These are phyloP conservation scores for Candida khao-thaluensis DNA, from an alignment of 805 yeast species.

Conservation along the genomic window DNA sequence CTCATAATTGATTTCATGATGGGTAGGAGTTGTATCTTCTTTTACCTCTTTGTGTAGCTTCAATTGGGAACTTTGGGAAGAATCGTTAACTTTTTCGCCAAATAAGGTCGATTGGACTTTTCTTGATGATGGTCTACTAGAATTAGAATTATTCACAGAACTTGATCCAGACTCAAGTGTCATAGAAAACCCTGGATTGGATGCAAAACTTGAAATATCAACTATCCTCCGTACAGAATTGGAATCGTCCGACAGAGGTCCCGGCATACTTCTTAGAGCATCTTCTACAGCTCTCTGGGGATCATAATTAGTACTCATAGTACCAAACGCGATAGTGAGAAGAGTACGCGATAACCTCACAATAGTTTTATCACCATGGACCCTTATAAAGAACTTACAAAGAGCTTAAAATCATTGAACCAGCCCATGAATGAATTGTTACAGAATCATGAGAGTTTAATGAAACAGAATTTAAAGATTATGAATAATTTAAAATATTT, in stretches of 20 bases:
- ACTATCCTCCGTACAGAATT: too few relatives aligned
- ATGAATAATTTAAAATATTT: slow-evolving; percentile 27
- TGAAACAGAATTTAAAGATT: slow-evolving; percentile 25
- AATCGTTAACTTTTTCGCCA: slow-evolving; percentile 1
- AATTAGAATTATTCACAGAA: too few relatives aligned
- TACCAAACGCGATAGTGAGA: not conserved
- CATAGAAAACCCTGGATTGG: too few relatives aligned
- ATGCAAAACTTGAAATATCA: too few relatives aligned
- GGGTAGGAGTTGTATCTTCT: slow-evolving; percentile 20
- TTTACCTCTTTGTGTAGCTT: not conserved
- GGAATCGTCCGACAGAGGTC: too few relatives aligned
- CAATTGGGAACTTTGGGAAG: not conserved
- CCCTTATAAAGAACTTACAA: slow-evolving; percentile 26
- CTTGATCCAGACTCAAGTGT: too few relatives aligned
- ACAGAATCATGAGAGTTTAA: slow-evolving; percentile 28
- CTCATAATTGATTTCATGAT: slow-evolving; percentile 24
- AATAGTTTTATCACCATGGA: too few relatives aligned
- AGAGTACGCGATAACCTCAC: slow-evolving; percentile 2
- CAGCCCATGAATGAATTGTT: slow-evolving; percentile 27
- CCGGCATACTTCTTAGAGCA: not conserved
- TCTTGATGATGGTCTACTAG: not conserved
- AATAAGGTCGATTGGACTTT: slow-evolving; percentile 7
- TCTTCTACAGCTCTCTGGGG: not conserved
- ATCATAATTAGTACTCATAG: not conserved
- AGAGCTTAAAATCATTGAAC: slow-evolving; percentile 22